phyloP scores from a whole-genome alignment of 2,329 filamentous ascomycete species.

The Knufia fluminis region DNA sequence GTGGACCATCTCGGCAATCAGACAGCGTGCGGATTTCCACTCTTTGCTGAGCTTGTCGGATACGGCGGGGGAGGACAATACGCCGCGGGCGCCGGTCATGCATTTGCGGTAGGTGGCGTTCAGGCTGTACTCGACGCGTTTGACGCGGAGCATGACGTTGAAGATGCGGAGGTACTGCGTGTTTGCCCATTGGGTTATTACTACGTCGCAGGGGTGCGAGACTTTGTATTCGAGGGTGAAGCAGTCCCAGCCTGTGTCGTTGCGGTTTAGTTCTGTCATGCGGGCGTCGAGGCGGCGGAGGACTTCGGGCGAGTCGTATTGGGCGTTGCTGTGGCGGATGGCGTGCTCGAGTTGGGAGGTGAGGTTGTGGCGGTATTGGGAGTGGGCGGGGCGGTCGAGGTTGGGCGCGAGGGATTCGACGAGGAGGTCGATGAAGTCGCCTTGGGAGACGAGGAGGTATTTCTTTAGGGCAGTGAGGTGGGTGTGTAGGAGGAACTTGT shows the following conservation, averaged over 20 bases:
- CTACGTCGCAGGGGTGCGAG: slow-evolving; percentile 89
- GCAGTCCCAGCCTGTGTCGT: slow-evolving; percentile 97
- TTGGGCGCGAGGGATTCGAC: slow-evolving; percentile 95
- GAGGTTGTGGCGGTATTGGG: slow-evolving; percentile 90
- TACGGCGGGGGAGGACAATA: slow-evolving; percentile 58
- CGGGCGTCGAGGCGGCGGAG: slow-evolving; percentile 87
- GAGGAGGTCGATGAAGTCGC: slow-evolving; percentile 90
- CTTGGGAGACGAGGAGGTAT: slow-evolving; percentile 87
- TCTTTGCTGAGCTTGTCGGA: slow-evolving; percentile 64
- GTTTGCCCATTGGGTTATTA: slow-evolving; percentile 90
- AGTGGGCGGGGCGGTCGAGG: slow-evolving; percentile 88
- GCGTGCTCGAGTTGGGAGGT: slow-evolving; percentile 98
- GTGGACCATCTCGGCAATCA: slow-evolving; percentile 95
- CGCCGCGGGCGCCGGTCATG: slow-evolving; percentile 90
- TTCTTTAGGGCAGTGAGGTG: slow-evolving; percentile 87
- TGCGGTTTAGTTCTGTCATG: slow-evolving; percentile 92
- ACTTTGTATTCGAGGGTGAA: slow-evolving; percentile 99
- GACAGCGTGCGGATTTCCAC: slow-evolving; percentile 84
- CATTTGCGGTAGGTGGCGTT: slow-evolving; percentile 86
- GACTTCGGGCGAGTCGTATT: slow-evolving; percentile 88
- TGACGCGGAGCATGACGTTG: slow-evolving; percentile 97
- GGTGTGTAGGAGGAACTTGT: slow-evolving; percentile 89
- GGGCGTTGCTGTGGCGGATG: slow-evolving; percentile 91
- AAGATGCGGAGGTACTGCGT: slow-evolving; percentile 98
- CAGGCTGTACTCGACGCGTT: slow-evolving; percentile 91